phyloP scores from a whole-genome alignment of 2,329 filamentous ascomycete species.

The Claviceps digitariae region DNA sequence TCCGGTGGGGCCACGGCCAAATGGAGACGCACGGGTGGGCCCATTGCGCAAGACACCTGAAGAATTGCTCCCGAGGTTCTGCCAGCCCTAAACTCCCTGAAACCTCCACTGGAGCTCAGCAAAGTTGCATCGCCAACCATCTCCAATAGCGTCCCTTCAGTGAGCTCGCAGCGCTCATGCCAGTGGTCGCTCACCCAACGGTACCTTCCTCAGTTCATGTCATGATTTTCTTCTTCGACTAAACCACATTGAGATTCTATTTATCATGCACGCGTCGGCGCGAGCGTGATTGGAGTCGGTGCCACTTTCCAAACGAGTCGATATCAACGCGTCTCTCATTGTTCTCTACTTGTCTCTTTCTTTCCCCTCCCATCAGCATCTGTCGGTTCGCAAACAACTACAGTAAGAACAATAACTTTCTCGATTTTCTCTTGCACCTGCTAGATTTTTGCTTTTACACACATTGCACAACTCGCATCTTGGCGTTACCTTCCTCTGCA shows the following conservation, averaged over 20 bases:
- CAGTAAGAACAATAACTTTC: conserved; percentile 2
- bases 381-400: not conserved
- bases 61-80: conserved; percentile 6
- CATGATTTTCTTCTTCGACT: not conserved
- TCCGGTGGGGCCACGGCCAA: not conserved
- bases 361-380: not conserved
- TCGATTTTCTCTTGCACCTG: not conserved
- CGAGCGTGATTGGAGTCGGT: not conserved
- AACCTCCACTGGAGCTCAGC: conserved; percentile 8
- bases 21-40: not conserved
- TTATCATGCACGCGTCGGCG: not conserved
- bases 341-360: not conserved
- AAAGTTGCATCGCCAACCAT: conserved; percentile 1
- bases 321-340: not conserved
- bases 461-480: not conserved
- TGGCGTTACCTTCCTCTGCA: not conserved
- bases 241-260: not conserved
- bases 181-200: conserved; percentile 1
- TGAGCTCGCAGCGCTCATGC: conserved; percentile 3
- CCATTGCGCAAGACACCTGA: not conserved
- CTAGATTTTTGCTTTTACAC: not conserved
- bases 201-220: not conserved
- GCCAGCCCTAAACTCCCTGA: conserved; percentile 6
- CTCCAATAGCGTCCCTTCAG: conserved; percentile 5
- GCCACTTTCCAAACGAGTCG: not conserved